Evolutionary conservation across 257 asterid genomes (phyloP).

Genomic region (Solanum neorickii): DNA sequence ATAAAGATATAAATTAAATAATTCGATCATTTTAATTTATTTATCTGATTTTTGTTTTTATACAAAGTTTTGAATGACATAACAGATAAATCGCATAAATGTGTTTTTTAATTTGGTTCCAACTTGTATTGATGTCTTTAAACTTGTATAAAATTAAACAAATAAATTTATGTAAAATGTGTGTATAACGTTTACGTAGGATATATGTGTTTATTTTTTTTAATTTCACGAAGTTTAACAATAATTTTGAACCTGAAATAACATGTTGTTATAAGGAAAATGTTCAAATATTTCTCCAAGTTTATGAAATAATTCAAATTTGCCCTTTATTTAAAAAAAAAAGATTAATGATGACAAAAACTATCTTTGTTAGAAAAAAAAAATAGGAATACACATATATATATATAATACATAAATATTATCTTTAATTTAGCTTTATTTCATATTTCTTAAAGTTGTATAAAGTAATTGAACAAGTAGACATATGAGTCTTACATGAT

Average conservation of each 20-base stretch:
- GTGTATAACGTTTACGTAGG: neutral
- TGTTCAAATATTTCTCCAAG: neutral
- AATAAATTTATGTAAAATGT: no score
- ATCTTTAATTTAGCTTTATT: no score
- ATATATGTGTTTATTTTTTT: no score
- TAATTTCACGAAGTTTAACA: neutral
- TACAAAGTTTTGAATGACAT: neutral
- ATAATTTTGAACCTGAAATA: no score
- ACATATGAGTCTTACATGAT: neutral
- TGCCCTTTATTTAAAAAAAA: neutral
- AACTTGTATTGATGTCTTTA: no score
- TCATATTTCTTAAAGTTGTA: no score
- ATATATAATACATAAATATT: no score
- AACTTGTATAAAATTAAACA: no score
- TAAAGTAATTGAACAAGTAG: neutral
- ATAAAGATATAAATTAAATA: neutral
- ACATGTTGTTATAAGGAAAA: neutral
- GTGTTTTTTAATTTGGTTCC: neutral
- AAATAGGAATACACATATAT: neutral
- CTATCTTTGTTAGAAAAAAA: no score
- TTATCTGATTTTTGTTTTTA: neutral
- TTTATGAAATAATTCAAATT: no score
- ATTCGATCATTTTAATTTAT: rapidly evolving
- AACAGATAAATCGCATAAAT: no score
- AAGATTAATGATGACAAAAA: no score